Base-by-base conservation (phyloP, 768 basidiomycete genomes). In the Mycena polygramma region DNA sequence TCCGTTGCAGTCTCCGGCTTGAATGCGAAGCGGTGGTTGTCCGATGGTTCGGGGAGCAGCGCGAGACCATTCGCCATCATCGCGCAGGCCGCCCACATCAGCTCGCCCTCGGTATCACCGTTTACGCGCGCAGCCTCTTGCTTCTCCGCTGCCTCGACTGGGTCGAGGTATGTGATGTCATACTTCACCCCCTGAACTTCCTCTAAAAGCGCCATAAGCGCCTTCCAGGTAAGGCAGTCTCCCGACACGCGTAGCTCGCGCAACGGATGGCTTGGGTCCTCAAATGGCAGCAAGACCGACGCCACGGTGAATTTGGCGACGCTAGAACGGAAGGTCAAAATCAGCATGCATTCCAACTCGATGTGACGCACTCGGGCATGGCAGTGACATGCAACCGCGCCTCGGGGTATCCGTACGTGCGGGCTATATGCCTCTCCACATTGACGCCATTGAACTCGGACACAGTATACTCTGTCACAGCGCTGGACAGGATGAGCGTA, bases 171-270 rank as follows among this genome's bases (percentile, higher is more conserved):
- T 22, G 14, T 41, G 8, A 54, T 60, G 15, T 52, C 51, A 9
- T 60, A 67, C n/a, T 60, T 60, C 4, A 39, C 57, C 13, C 66
- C 66, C 43, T 67, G 66, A 2, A 67, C 46, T 24, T 57, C 45
- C 41, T 51, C 64, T 1, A 66, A 46, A 24, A 51, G 37, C 43
- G 10, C 30, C 66, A 67, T 58, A 13, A 67, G 49, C 11, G 19
- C n/a, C 19, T 22, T 22, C 57, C 57, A 67, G 1, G 57, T 60
- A 10, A 67, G 66, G 36, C 35, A 51, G 20, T 67, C 66, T 49
- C 66, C 66, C 11, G 58, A 35, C 9, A 67, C 57, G 19, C 66
- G 57, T 13, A 67, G 58, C 37, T 59, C 51, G 26, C 66, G 66
- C 11, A 35, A 41, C 13, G 66, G 4, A 20, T 67, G 22, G 26